A percentile compares a stretch with the other conserved stretches of the same genome.
These are phyloP conservation scores for Exserohilum turcica DNA, from an alignment of 2,329 filamentous ascomycete genomes.

Conservation along the genomic window DNA sequence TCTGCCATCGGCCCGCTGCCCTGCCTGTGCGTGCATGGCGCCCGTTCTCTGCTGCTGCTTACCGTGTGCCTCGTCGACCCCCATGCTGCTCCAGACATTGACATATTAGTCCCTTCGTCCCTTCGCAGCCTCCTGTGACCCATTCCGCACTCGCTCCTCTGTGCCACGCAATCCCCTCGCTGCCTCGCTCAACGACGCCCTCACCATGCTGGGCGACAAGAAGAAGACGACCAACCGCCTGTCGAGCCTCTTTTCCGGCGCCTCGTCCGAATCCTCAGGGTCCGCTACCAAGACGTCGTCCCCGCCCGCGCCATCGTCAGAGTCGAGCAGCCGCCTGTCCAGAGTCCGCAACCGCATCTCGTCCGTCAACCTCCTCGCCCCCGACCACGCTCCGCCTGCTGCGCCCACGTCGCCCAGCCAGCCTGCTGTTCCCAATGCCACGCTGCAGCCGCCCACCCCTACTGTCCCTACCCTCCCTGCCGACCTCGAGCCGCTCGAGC, in stretches of 20 bases:
- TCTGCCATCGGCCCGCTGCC: constrained; percentile 13
- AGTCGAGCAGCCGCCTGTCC: constrained; percentile 36
- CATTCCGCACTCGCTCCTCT: neutral
- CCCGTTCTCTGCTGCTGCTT: constrained; percentile 27
- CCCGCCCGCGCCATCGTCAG: constrained; percentile 31
- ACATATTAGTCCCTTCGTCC: constrained; percentile 4
- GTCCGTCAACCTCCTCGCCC: constrained; percentile 38
- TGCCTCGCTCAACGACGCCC: neutral
- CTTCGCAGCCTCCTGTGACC: no score
- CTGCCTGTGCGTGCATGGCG: constrained; percentile 28
- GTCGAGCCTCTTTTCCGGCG: constrained; percentile 41
- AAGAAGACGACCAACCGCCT: constrained; percentile 42
- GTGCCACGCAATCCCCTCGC: neutral
- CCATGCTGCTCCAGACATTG: constrained; percentile 18
- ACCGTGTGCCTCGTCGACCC: constrained; percentile 14
- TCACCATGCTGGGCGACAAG: constrained; percentile 34
- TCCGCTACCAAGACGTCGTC: constrained; percentile 12
- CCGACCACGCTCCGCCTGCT: constrained; percentile 38
- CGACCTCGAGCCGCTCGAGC: constrained; percentile 34
- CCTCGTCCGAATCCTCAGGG: constrained; percentile 25
- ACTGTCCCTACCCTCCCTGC: constrained; percentile 23
- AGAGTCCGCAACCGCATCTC: constrained; percentile 43
- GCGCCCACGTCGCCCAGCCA: constrained; percentile 19
- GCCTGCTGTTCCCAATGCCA: constrained; percentile 26
- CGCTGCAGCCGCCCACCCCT: constrained; percentile 35